These are phyloP conservation scores for Kluyveromyces sp. DNA, from an alignment of 1,139 yeast species.

Conservation along the genomic window DNA sequence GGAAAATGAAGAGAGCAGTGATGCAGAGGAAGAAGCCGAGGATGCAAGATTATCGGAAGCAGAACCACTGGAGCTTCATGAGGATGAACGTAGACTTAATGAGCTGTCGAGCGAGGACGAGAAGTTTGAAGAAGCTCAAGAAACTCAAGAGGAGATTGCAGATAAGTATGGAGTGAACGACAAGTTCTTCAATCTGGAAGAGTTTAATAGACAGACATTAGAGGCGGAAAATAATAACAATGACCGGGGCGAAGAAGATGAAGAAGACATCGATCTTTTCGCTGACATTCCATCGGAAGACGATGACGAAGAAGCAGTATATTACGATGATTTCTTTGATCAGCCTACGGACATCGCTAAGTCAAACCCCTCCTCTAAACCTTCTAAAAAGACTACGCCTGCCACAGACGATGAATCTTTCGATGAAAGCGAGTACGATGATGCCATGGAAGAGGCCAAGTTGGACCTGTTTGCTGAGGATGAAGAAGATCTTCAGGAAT, in stretches of 20 bases:
- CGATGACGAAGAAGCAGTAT: conserved; percentile 56
- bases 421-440: conserved; percentile 43
- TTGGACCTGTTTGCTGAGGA: conserved; percentile 56
- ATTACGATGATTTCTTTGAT: conserved; percentile 71
- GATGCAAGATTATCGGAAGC: conserved; percentile 18
- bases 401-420: conserved; percentile 35
- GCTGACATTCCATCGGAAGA: conserved; percentile 53
- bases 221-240: conserved; percentile 54
- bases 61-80: conserved; percentile 10
- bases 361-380: conserved; percentile 4
- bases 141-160: conserved; percentile 16
- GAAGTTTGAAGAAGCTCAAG: conserved; percentile 10
- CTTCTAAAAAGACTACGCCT: conserved; percentile 20
- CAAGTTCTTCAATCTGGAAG: conserved; percentile 78
- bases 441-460: conserved; percentile 55
- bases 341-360: conserved; percentile 32
- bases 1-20: conserved; percentile 23
- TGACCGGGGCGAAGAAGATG: conserved; percentile 40
- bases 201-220: conserved; percentile 73
- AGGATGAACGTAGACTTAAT: conserved; percentile 8
- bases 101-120: conserved; percentile 11
- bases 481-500: conserved; percentile 29
- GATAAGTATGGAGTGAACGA: conserved; percentile 64
- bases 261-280: conserved; percentile 56
- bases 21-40: conserved; percentile 20